Percentiles rank a stretch among this genome's conserved stretches.
phyloP scores from a whole-genome alignment of 2,329 filamentous ascomycete genomes.

The Ciborinia camelliae region DNA sequence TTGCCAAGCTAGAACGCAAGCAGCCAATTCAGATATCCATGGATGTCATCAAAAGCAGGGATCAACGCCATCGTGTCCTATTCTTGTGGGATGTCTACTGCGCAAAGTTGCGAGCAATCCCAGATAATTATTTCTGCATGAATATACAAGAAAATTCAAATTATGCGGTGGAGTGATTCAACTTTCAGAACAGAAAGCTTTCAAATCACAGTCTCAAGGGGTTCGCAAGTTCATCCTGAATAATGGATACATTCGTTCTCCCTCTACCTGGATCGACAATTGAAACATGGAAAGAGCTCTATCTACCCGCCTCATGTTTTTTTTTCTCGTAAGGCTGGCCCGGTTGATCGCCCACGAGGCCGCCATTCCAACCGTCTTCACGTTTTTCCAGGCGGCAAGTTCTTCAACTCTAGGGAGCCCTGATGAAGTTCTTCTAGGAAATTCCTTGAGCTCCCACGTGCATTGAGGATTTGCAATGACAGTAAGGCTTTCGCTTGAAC shows the following conservation, averaged over 20 bases:
- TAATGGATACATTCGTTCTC: background rate
- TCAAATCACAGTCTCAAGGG: background rate
- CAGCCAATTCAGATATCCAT: background rate
- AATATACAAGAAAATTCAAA: background rate
- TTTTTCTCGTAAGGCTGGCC: conserved; percentile 4
- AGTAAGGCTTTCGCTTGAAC: background rate
- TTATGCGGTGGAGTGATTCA: conserved; percentile 1
- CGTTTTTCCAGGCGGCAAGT: conserved; percentile 5
- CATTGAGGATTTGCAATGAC: background rate
- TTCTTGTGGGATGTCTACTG: background rate
- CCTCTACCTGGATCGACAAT: background rate
- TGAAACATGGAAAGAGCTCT: conserved; percentile 10
- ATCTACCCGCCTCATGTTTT: background rate
- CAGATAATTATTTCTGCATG: conserved; percentile 2
- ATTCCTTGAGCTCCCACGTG: conserved; percentile 17
- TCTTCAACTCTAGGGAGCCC: conserved; percentile 1
- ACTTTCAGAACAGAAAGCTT: background rate
- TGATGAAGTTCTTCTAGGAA: conserved; percentile 13
- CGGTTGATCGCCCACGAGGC: background rate
- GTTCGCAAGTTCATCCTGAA: conserved; percentile 11
- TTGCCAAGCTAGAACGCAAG: background rate
- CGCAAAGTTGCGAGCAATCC: conserved; percentile 7
- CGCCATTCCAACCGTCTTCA: conserved; percentile 6
- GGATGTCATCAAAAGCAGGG: background rate
- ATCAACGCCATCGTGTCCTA: background rate